phyloP scores from a whole-genome alignment of 169 alveolate genomes.

The Eimeria mitis region DNA sequence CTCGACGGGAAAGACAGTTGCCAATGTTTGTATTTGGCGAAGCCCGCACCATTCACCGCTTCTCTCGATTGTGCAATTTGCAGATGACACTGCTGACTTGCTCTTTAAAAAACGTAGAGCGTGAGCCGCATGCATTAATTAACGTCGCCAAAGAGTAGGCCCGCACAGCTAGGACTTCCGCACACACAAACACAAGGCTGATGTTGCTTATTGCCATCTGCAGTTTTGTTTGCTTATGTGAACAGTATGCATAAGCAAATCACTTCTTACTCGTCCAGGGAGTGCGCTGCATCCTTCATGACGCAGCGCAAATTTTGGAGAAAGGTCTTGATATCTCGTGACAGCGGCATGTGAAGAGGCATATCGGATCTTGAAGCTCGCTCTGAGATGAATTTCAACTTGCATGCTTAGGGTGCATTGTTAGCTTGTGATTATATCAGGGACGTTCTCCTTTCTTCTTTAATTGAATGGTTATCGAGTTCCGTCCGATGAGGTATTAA shows the following conservation, averaged over 20 bases:
- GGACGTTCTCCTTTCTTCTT: not conserved
- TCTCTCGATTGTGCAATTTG: not conserved
- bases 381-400: not conserved
- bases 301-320: not conserved
- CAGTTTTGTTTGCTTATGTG: not conserved
- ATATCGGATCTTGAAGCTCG: not conserved
- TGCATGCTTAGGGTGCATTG: not conserved
- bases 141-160: not conserved
- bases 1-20: not conserved
- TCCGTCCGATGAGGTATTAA: not conserved
- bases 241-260: not conserved
- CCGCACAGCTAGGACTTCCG: not conserved
- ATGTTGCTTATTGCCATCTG: not conserved
- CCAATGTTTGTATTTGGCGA: not conserved
- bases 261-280: not conserved
- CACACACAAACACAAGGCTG: not conserved
- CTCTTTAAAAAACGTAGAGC: not conserved
- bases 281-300: not conserved
- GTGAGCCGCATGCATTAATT: not conserved
- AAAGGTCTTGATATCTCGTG: not conserved
- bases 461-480: not conserved
- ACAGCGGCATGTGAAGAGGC: not conserved
- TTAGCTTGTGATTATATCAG: not conserved
- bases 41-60: not conserved
- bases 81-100: not conserved